Evolutionary conservation across 2,329 filamentous ascomycete genomes (phyloP).

Genomic region (Verticillium albo-atrum): DNA sequence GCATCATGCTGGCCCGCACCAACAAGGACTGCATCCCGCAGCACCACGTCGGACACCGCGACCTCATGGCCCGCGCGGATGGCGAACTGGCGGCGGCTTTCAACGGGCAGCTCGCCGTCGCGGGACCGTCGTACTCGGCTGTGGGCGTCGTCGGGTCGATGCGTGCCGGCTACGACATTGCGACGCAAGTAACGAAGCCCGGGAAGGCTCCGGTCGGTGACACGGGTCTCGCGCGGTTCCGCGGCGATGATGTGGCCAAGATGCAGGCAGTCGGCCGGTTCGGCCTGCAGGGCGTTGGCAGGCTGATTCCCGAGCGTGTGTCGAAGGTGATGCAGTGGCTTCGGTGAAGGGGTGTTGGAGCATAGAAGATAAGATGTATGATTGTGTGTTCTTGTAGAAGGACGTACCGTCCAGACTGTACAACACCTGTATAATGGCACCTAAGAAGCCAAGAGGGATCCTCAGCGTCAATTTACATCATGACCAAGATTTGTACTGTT

Average conservation of each 20-base stretch:
- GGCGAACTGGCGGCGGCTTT: constrained; percentile 51
- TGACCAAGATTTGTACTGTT: no score
- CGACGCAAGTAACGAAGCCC: constrained; percentile 26
- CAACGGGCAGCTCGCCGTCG: constrained; percentile 60
- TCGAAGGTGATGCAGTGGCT: background rate
- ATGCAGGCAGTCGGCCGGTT: background rate
- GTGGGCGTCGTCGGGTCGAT: constrained; percentile 49
- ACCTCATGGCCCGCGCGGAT: constrained; percentile 54
- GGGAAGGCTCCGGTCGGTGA: constrained; percentile 18
- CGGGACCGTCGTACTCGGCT: constrained; percentile 48
- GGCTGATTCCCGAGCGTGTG: background rate
- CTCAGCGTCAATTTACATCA: background rate
- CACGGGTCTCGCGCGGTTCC: constrained; percentile 27
- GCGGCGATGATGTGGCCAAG: background rate
- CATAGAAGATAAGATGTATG: background rate
- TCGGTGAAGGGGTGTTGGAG: background rate
- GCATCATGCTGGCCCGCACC: constrained; percentile 54
- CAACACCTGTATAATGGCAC: background rate
- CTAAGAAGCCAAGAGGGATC: background rate
- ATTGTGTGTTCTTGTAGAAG: background rate
- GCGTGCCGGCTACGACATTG: constrained; percentile 44
- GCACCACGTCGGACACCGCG: constrained; percentile 74
- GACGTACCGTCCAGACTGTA: background rate
- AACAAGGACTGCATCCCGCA: constrained; percentile 80
- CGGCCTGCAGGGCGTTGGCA: background rate